Base-by-base conservation (phyloP, 2,329 filamentous ascomycete genomes). In the Sclerotinia borealis region DNA sequence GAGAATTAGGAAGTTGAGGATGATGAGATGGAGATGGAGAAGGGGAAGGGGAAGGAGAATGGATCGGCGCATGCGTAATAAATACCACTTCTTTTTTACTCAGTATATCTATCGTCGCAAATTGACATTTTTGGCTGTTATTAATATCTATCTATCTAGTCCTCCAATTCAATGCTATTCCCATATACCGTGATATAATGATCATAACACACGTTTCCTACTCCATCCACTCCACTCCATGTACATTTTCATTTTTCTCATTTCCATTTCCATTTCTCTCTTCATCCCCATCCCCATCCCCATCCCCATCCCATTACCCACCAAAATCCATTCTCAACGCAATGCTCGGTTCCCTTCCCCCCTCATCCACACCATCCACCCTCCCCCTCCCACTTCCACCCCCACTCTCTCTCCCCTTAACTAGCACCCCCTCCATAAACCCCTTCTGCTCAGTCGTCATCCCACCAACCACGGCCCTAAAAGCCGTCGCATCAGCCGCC, bases 241-340 rank as follows among this genome's bases (percentile, higher is more conserved):
- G n/a, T 43, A 27, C 19, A 29, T 39, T 60, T 43, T 31, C 22
- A 19, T 15, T 3, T 31, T n/a, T 17, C 27, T 3, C 22, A 11
- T 48, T 48, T 48, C 45, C 45, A 48, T 29, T 36, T 10, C 10
- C 34, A n/a, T 37, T 27, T 15, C 22, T 19, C 22, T 17, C 22
- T 22, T 9, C 37, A 9, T 19, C 22, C 45, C 15, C 7, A 13
- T 15, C 19, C 6, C 1, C 25, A 27, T 13, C 13, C 37, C 19
- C 5, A 22, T 25, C 9, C 19, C 17, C 8, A 22, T 36, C 9
- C 22, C 25, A 36, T 91, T 89, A 73, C 10, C 47, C 68, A 13
- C 85, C 85, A 82, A 99, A 98, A 76, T 96, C 83, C 90, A 98
- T 96, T 82, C 96, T 95, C 73, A 99, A 77, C 61, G 92, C 92